A percentile compares a stretch with the other conserved stretches of the same genome.
Conservation (phyloP, 768 basidiomycete species). For the Boletus tomentosulus region DNA sequence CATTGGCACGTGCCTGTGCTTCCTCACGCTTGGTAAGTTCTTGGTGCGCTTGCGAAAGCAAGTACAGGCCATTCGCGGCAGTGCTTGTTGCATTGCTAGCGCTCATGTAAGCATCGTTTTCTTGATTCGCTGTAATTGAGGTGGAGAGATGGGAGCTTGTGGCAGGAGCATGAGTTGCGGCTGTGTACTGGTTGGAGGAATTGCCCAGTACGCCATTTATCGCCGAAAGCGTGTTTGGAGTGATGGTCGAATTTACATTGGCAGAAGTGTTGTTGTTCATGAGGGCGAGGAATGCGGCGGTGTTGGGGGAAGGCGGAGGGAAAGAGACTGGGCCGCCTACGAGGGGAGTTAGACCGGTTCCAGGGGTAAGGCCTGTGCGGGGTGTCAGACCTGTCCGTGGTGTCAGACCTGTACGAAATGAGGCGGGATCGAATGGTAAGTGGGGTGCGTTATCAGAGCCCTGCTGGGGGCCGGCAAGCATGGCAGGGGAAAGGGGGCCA, state of each 20-base stretch:
- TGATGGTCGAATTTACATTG: conserved; percentile 45
- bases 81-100: conserved; percentile 58
- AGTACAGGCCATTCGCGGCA: conserved; percentile 89
- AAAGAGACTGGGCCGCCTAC: conserved; percentile 71
- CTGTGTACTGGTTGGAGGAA: conserved; percentile 22
- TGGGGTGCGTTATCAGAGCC: conserved; percentile 35
- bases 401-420: conserved; percentile 84
- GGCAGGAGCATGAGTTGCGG: conserved; percentile 30
- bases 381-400: conserved; percentile 84
- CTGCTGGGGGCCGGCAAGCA: conserved; percentile 84
- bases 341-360: conserved; percentile 75
- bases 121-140: conserved; percentile 33
- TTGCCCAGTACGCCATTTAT: conserved; percentile 72
- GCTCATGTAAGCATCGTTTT: conserved; percentile 34
- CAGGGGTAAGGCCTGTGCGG: conserved; percentile 74
- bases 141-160: conserved; percentile 34
- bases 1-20: conserved; percentile 60
- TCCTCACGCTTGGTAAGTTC: conserved; percentile 95
- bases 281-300: conserved; percentile 88
- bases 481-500: conserved; percentile 93
- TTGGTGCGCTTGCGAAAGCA: conserved; percentile 93
- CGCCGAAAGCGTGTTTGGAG: conserved; percentile 53
- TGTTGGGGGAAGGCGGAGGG: conserved; percentile 82
- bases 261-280: conserved; percentile 57
- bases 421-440: conserved; percentile 60